Evolutionary conservation across 257 asterid genomes (phyloP), one percentile per base, ranked within the genome.

Genomic region (Ajuga chamaepitys): DNA sequence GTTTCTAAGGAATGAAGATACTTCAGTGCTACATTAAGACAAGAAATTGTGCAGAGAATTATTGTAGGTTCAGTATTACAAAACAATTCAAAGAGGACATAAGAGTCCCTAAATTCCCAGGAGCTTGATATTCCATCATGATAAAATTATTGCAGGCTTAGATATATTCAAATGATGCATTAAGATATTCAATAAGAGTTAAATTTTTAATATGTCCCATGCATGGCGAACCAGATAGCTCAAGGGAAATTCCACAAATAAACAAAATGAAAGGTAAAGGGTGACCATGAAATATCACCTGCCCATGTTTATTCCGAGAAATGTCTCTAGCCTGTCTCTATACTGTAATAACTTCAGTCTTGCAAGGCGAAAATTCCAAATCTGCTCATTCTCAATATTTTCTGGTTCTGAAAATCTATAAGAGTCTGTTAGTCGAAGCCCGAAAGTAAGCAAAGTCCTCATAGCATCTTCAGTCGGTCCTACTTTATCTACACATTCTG

Each of bases 221-320:
- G 20, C 41, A 25, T 5, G 59, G 21, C 35, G 44, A 50, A 64
- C 56, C 62, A 41, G 35, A 62, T 41, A n/a, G 37, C 60, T 30
- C 52, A 30, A 5, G n/a, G 4, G 61, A 50, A 52, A 69, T 28
- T 58, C 7, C 5, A 9, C 62, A 73, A 68, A 64, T 53, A 61
- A 61, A 64, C 22, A 68, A n/a, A 56, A 57, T 62, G 56, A 56
- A 48, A 77, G 74, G 54, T 34, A 70, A 68, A 62, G 66, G 41
- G 75, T 28, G 75, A 56, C 55, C 30, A 58, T 40, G 73, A 60
- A 73, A 54, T 58, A 78, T 77, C 78, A 94, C 99, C 99, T 94
- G 86, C 97, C 99, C 97, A 86, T 94, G 74, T 83, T 94, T 76
- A 94, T 88, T 64, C 96, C 96, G 70, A 94, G 72, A 84, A 90